Percentiles rank a stretch among this genome's conserved stretches.
These are phyloP conservation scores for Candida sanyiensis DNA, from an alignment of 805 yeast genomes.

Conservation along the genomic window DNA sequence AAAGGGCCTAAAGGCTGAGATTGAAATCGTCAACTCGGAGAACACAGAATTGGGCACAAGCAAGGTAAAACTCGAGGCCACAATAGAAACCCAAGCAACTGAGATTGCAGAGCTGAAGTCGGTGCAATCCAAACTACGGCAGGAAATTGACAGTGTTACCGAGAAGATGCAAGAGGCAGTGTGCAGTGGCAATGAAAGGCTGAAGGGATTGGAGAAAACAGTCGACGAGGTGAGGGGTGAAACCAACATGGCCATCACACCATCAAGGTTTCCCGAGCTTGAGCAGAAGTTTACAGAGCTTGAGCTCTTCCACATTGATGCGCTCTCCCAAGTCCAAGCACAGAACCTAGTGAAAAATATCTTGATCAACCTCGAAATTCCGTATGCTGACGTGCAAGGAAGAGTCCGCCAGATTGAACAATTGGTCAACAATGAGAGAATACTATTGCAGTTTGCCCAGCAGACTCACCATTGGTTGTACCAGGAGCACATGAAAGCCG, in stretches of 20 bases:
- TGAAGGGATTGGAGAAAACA: slow-evolving; percentile 16
- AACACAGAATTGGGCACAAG: not conserved
- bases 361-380: slow-evolving; percentile 28
- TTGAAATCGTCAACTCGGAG: not conserved
- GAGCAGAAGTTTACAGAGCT: slow-evolving; percentile 16
- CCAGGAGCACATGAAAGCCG: slow-evolving; percentile 25
- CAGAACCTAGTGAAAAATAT: slow-evolving; percentile 33
- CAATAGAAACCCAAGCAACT: not conserved
- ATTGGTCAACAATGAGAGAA: slow-evolving; percentile 25
- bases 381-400: slow-evolving; percentile 25
- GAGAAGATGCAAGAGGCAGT: slow-evolving; percentile 6
- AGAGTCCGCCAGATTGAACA: slow-evolving; percentile 25
- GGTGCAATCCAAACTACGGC: slow-evolving; percentile 8
- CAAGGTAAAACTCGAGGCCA: not conserved
- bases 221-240: too few species aligned
- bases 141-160: slow-evolving; percentile 1
- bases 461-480: slow-evolving; percentile 28
- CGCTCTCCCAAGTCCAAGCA: slow-evolving; percentile 25
- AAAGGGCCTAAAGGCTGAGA: not conserved
- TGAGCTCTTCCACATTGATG: slow-evolving; percentile 27
- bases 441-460: slow-evolving; percentile 29
- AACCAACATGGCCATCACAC: slow-evolving; percentile 24
- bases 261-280: slow-evolving; percentile 26
- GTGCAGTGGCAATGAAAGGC: slow-evolving; percentile 1
- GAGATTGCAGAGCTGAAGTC: not conserved